Evolutionary conservation across 805 yeast species (phyloP).

Genomic region (Kuraishia floccosa): DNA sequence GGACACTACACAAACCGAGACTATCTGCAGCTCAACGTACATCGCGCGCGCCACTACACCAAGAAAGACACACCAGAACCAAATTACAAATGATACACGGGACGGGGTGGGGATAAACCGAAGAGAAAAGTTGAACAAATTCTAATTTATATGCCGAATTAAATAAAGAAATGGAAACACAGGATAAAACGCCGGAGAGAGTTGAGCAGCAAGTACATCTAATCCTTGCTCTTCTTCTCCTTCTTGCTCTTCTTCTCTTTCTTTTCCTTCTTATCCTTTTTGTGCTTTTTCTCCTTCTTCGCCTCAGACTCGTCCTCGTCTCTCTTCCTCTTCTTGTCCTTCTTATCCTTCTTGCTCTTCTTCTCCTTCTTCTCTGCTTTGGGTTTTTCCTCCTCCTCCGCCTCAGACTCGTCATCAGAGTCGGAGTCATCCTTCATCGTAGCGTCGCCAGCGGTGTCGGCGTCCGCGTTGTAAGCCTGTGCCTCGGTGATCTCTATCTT

Average conservation of each 20-base stretch:
- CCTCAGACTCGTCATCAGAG: conserved; percentile 15
- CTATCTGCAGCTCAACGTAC: too few relatives aligned
- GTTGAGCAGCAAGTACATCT: too few relatives aligned
- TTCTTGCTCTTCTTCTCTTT: conserved; percentile 13
- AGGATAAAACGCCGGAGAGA: too few relatives aligned
- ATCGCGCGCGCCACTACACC: too few relatives aligned
- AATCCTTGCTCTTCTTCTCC: conserved; percentile 6
- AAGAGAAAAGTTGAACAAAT: too few relatives aligned
- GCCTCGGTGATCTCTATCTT: conserved; percentile 82
- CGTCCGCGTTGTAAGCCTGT: conserved; percentile 88
- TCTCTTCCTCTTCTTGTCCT: conserved; percentile 10
- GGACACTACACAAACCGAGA: too few relatives aligned
- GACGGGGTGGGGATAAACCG: too few relatives aligned
- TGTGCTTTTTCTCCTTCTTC: conserved; percentile 10
- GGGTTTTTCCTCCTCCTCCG: conserved; percentile 13
- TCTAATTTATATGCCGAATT: too few relatives aligned
- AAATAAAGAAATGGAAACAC: too few relatives aligned
- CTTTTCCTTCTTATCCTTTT: conserved; percentile 11
- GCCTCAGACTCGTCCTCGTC: conserved; percentile 9
- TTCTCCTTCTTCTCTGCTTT: conserved; percentile 11
- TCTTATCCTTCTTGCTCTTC: conserved; percentile 14
- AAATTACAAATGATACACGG: too few relatives aligned
- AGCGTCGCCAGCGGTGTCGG: conserved; percentile 51
- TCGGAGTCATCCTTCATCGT: conserved; percentile 12
- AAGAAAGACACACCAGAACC: too few relatives aligned